A percentile compares a stretch with the other conserved stretches of the same genome.
Conservation (phyloP, 192 early-diverging fungal species). For the Chytriomyces hyalinus region DNA sequence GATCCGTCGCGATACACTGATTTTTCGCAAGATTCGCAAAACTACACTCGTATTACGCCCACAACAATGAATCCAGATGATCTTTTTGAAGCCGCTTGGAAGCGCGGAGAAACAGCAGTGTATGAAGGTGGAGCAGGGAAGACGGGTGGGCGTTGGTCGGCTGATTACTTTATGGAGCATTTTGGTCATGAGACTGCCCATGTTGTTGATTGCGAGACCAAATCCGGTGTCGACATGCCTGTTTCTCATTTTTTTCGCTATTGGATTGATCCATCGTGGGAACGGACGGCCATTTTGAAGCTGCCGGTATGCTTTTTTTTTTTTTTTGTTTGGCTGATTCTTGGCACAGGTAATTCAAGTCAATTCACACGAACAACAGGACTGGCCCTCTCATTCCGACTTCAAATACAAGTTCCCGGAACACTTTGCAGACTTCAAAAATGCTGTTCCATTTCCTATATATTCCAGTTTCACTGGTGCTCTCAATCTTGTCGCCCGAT, state of each 20-base stretch:
- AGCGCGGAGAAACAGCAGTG: conserved; percentile 35
- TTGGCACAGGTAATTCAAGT: background rate
- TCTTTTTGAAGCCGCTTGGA: conserved; percentile 43
- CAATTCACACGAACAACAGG: background rate
- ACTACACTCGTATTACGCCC: background rate
- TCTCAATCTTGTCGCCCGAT: conserved; percentile 64
- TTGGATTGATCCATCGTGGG: background rate
- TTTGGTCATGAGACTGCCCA: conserved; percentile 51
- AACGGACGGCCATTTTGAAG: conserved; percentile 32
- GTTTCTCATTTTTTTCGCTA: conserved; percentile 58
- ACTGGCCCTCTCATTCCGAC: background rate
- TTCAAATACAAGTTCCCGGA: background rate
- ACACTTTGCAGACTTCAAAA: background rate
- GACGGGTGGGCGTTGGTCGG: conserved; percentile 40
- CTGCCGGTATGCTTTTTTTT: conserved; percentile 13
- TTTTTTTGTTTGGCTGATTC: too few relatives aligned
- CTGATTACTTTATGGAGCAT: conserved; percentile 39
- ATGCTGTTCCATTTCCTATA: conserved; percentile 7
- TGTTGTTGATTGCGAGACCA: conserved; percentile 60
- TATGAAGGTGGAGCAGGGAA: conserved; percentile 29
- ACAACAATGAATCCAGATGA: background rate
- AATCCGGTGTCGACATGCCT: conserved; percentile 16
- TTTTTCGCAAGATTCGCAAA: background rate
- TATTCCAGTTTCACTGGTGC: background rate
- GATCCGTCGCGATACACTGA: background rate